These are phyloP conservation scores for Cutaneotrichosporon cavernicola DNA, from an alignment of 1,284 basidiomycete genomes.

Conservation along the genomic window DNA sequence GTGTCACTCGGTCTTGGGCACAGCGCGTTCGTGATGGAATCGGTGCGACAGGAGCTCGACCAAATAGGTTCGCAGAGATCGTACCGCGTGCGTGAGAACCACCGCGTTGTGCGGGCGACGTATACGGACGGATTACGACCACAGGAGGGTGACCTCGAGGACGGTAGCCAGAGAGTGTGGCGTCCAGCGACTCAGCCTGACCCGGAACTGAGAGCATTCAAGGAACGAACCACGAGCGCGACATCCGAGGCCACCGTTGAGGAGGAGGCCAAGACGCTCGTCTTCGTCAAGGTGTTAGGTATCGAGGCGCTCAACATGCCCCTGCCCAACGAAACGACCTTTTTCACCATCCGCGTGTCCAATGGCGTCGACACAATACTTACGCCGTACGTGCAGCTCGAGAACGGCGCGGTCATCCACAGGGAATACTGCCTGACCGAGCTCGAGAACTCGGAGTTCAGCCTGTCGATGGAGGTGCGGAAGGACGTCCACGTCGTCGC, in stretches of 20 bases:
- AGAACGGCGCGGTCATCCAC: conserved; percentile 67
- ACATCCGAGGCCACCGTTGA: conserved; percentile 63
- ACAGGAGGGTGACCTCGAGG: conserved; percentile 73
- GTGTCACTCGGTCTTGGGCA: conserved; percentile 47
- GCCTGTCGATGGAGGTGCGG: conserved; percentile 75
- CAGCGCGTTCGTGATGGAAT: conserved; percentile 41
- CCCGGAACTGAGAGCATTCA: conserved; percentile 74
- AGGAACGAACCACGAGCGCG: conserved; percentile 59
- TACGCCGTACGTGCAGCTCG: conserved; percentile 73
- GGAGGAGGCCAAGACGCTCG: conserved; percentile 80
- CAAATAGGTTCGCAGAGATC: conserved; percentile 46
- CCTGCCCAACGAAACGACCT: conserved; percentile 69
- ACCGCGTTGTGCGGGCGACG: conserved; percentile 71
- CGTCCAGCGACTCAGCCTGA: conserved; percentile 62
- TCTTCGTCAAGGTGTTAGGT: conserved; percentile 91
- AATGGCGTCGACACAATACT: conserved; percentile 96
- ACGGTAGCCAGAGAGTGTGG: conserved; percentile 72
- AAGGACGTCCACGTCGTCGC: conserved; percentile 73
- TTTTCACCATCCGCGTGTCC: conserved; percentile 84
- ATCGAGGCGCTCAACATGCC: conserved; percentile 71
- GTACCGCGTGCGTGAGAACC: conserved; percentile 66
- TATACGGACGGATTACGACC: conserved; percentile 64
- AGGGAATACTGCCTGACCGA: conserved; percentile 85
- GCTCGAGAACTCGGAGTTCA: conserved; percentile 80
- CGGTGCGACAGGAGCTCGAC: conserved; percentile 47